A percentile compares a stretch with the other conserved stretches of the same genome.
Evolutionary conservation across 768 basidiomycete species (phyloP).

Genomic region (Amanita muscaria): DNA sequence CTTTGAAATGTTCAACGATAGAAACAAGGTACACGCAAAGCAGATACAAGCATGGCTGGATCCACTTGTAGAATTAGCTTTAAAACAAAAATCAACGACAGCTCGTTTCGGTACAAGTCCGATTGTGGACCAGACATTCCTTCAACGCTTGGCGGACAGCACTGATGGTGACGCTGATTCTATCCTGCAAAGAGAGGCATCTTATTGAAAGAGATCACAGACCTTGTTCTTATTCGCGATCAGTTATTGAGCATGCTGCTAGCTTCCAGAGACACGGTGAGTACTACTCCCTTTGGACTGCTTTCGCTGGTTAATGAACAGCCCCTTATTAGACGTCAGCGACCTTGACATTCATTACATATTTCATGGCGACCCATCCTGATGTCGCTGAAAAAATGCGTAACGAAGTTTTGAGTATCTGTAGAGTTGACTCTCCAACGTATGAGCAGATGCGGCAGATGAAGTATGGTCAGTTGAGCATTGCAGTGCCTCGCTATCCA

Average conservation of each 20-base stretch:
- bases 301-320: neutral
- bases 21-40: constrained; percentile 35
- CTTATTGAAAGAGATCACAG: constrained; percentile 25
- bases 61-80: constrained; percentile 47
- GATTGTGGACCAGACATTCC: constrained; percentile 49
- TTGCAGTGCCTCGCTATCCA: neutral
- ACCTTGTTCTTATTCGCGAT: constrained; percentile 59
- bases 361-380: constrained; percentile 61
- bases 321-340: constrained; percentile 46
- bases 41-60: constrained; percentile 54
- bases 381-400: constrained; percentile 44
- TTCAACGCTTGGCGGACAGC: constrained; percentile 58
- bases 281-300: constrained; percentile 11
- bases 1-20: constrained; percentile 50
- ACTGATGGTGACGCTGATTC: constrained; percentile 40
- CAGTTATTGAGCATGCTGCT: constrained; percentile 71
- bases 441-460: constrained; percentile 49
- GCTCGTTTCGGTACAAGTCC: constrained; percentile 29
- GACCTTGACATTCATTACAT: constrained; percentile 59
- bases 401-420: constrained; percentile 49
- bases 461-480: constrained; percentile 47
- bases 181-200: neutral
- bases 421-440: constrained; percentile 37
- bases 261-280: constrained; percentile 70
- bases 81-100: constrained; percentile 35